phyloP scores from a whole-genome alignment of 108 stramenopile genomes.

The Seminavis robusta region DNA sequence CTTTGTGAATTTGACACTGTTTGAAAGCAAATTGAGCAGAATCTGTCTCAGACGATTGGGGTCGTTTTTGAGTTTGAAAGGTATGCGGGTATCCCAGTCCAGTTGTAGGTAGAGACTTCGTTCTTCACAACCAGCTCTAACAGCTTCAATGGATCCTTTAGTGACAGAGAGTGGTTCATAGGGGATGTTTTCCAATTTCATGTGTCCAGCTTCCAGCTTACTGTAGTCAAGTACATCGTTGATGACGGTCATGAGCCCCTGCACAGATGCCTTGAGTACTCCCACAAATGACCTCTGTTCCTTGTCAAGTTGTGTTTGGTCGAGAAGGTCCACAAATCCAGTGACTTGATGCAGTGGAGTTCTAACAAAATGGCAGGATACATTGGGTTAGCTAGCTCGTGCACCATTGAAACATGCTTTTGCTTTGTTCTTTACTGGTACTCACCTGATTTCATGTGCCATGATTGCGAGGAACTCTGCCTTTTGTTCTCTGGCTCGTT shows the following conservation, averaged over 20 bases:
- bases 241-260: slow-evolving; percentile 40
- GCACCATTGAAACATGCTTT: neutral
- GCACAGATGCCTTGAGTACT: slow-evolving; percentile 22
- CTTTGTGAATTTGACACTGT: slow-evolving; percentile 59
- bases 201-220: slow-evolving; percentile 52
- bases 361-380: neutral
- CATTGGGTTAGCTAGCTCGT: neutral
- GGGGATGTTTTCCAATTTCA: slow-evolving; percentile 44
- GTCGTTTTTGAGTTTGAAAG: slow-evolving; percentile 26
- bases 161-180: slow-evolving; percentile 33
- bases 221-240: slow-evolving; percentile 46
- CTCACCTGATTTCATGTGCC: slow-evolving; percentile 42
- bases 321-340: slow-evolving; percentile 56
- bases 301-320: slow-evolving; percentile 17
- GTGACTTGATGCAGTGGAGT: slow-evolving; percentile 69
- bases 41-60: slow-evolving; percentile 57
- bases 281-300: slow-evolving; percentile 37
- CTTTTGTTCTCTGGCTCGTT: slow-evolving; percentile 13
- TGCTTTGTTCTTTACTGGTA: too few relatives aligned
- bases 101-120: neutral
- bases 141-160: slow-evolving; percentile 32
- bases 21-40: slow-evolving; percentile 47
- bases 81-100: neutral
- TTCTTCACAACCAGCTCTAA: neutral
- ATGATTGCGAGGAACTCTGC: slow-evolving; percentile 34